Evolutionary conservation across 352 stramenopile species (phyloP).

Genomic region (Phytophthora parvispora): DNA sequence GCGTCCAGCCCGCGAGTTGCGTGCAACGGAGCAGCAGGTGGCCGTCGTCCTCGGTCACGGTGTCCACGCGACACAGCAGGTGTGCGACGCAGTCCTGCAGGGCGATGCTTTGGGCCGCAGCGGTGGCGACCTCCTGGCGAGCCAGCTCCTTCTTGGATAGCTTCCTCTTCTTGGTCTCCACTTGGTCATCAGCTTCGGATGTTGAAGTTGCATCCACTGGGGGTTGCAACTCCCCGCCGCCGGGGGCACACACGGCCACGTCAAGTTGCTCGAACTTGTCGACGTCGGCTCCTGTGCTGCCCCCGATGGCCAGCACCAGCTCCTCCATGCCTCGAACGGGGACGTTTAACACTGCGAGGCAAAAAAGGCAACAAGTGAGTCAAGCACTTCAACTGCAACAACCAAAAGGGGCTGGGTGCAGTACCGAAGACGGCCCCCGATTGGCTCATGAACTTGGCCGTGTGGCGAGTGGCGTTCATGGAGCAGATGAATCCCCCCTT

Average conservation of each 20-base stretch:
- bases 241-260: constrained; percentile 59
- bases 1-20: constrained; percentile 69
- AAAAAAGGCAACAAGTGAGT: constrained; percentile 4
- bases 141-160: constrained; percentile 71
- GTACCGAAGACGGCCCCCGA: constrained; percentile 68
- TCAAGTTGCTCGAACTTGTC: constrained; percentile 75
- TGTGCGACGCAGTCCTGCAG: constrained; percentile 71
- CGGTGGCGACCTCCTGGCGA: constrained; percentile 39
- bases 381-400: constrained; percentile 12
- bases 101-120: constrained; percentile 45
- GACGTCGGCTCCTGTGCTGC: constrained; percentile 54
- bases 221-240: constrained; percentile 19
- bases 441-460: constrained; percentile 62
- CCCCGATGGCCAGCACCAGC: constrained; percentile 81
- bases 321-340: constrained; percentile 77
- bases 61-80: constrained; percentile 75
- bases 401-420: constrained; percentile 5
- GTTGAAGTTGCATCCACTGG: neutral
- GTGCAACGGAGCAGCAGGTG: constrained; percentile 79
- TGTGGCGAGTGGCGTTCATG: constrained; percentile 80
- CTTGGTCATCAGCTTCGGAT: constrained; percentile 7
- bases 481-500: constrained; percentile 86
- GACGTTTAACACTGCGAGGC: constrained; percentile 74
- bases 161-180: constrained; percentile 51
- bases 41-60: constrained; percentile 69